Conservation (phyloP, 106 monocot genomes). For the Dioscorea dumetorum region DNA sequence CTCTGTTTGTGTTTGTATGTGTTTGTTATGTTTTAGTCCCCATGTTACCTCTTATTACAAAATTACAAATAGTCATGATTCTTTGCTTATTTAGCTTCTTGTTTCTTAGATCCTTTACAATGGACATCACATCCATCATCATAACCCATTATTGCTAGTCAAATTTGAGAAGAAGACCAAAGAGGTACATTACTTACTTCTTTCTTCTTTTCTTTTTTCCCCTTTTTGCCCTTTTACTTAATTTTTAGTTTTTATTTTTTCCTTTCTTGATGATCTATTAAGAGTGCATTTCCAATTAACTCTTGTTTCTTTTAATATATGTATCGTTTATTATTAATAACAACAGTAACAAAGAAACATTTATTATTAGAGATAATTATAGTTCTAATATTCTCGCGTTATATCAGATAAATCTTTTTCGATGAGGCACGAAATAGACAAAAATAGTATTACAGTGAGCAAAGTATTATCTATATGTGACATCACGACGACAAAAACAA, state of each 20-base stretch:
- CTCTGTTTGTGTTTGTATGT: background rate
- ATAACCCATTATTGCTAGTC: too few relatives aligned
- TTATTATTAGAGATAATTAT: background rate
- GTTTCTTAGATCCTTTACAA: background rate
- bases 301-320: background rate
- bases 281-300: too few relatives aligned
- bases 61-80: too few relatives aligned
- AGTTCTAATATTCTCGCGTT: background rate
- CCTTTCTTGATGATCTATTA: too few relatives aligned
- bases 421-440: slow-evolving; percentile 10
- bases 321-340: background rate
- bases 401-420: too few relatives aligned
- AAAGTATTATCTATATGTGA: slow-evolving; percentile 51
- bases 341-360: background rate
- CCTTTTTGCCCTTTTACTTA: too few relatives aligned
- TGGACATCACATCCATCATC: background rate
- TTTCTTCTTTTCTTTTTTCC: too few relatives aligned
- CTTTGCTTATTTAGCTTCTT: background rate
- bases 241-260: too few relatives aligned
- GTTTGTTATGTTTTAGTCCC: background rate
- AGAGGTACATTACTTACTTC: background rate
- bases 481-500: slow-evolving; percentile 2
- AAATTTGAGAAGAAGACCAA: background rate
- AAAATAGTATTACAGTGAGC: slow-evolving; percentile 19
- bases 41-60: background rate